Evolutionary conservation across 2,329 filamentous ascomycete genomes (phyloP).

Genomic region (Botrytis pseudocinerea): DNA sequence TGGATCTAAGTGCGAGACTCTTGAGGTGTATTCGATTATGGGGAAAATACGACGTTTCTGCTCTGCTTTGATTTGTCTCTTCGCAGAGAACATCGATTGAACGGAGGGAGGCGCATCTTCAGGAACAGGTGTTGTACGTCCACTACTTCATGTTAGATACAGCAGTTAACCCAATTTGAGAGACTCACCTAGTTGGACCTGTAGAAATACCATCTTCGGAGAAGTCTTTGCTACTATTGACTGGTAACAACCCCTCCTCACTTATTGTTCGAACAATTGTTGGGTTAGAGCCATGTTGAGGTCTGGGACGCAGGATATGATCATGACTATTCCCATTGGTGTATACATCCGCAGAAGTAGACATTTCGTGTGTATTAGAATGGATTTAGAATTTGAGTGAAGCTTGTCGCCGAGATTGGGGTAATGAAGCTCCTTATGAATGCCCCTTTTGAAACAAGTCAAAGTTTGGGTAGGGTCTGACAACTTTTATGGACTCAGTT

Average conservation of each 20-base stretch:
- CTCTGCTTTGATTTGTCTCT: constrained; percentile 79
- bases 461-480: background rate
- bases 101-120: constrained; percentile 91
- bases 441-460: constrained; percentile 21
- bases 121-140: constrained; percentile 79
- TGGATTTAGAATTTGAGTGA: background rate
- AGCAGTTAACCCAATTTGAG: background rate
- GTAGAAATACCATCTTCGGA: constrained; percentile 33
- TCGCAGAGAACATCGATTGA: constrained; percentile 79
- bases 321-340: constrained; percentile 37
- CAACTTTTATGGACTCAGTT: constrained; percentile 4
- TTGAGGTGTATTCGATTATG: constrained; percentile 84
- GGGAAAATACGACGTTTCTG: constrained; percentile 86
- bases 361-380: constrained; percentile 33
- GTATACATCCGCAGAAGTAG: constrained; percentile 36
- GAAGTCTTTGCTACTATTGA: constrained; percentile 24
- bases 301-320: constrained; percentile 39
- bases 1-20: constrained; percentile 94
- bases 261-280: constrained; percentile 34
- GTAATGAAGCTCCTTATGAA: constrained; percentile 9
- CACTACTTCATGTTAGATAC: constrained; percentile 51
- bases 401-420: constrained; percentile 5
- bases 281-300: constrained; percentile 35
- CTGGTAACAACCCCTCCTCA: constrained; percentile 32
- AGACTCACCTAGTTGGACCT: constrained; percentile 20